These are phyloP conservation scores for Candida ortonii DNA, from an alignment of 805 yeast species.

Conservation along the genomic window DNA sequence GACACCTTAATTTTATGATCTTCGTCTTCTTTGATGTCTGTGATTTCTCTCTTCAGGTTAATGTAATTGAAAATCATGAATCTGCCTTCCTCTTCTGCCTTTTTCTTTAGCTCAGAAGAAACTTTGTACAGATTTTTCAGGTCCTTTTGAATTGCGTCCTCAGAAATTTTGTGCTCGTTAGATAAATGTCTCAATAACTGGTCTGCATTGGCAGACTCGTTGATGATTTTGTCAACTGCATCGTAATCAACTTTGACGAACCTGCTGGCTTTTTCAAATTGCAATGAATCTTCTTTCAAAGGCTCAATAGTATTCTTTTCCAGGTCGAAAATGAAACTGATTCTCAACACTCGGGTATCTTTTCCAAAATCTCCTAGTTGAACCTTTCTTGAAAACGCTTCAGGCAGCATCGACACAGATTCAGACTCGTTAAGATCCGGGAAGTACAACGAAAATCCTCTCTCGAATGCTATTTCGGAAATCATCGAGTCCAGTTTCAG, in stretches of 20 bases:
- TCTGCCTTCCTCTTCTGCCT: slow-evolving; percentile 40
- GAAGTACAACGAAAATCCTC: slow-evolving; percentile 67
- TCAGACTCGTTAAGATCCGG: slow-evolving; percentile 46
- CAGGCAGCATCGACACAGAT: slow-evolving; percentile 66
- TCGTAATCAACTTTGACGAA: slow-evolving; percentile 60
- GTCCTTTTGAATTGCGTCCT: slow-evolving; percentile 28
- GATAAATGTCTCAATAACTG: slow-evolving; percentile 8
- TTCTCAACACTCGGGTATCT: slow-evolving; percentile 43
- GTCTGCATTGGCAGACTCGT: slow-evolving; percentile 15
- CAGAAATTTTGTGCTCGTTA: slow-evolving; percentile 4
- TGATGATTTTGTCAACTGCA: slow-evolving; percentile 53
- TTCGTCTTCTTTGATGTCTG: slow-evolving; percentile 22
- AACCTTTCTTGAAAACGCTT: slow-evolving; percentile 42
- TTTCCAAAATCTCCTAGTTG: slow-evolving; percentile 47
- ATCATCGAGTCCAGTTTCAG: slow-evolving; percentile 39
- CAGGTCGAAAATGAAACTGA: slow-evolving; percentile 34
- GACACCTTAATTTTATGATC: slow-evolving; percentile 23
- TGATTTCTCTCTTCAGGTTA: slow-evolving; percentile 22
- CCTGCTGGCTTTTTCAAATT: slow-evolving; percentile 42
- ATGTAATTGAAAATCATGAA: slow-evolving; percentile 18
- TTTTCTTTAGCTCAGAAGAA: slow-evolving; percentile 26
- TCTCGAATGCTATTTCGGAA: slow-evolving; percentile 55
- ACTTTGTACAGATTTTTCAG: slow-evolving; percentile 35
- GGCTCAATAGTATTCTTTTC: slow-evolving; percentile 16
- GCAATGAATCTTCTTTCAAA: slow-evolving; percentile 30